A percentile compares a stretch with the other conserved stretches of the same genome.
phyloP scores from a whole-genome alignment of 2,329 filamentous ascomycete genomes.

The Drechslerella dactyloides region DNA sequence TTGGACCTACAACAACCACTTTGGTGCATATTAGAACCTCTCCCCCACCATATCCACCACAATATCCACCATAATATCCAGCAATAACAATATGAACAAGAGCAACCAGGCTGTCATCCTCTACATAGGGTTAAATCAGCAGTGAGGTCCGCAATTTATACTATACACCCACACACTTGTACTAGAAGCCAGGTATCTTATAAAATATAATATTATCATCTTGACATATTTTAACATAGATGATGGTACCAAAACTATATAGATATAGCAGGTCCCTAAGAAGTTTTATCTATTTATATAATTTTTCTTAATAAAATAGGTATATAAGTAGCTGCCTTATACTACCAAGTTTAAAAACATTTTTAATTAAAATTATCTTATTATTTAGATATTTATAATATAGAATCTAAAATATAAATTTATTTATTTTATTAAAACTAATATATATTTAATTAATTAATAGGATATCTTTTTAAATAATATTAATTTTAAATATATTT shows the following conservation, averaged over 20 bases:
- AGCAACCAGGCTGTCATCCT: conserved; percentile 24
- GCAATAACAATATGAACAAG: conserved; percentile 19
- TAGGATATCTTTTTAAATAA: conserved; percentile 35
- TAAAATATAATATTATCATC: conserved; percentile 25
- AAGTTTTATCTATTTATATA: conserved; percentile 22
- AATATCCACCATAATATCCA: conserved; percentile 28
- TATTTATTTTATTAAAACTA: conserved; percentile 24
- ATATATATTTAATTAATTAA: conserved; percentile 27
- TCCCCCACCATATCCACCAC: conserved; percentile 1
- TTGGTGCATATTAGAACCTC: conserved; percentile 15
- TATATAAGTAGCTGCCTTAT: conserved; percentile 21
- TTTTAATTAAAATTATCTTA: conserved; percentile 21
- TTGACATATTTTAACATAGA: conserved; percentile 20
- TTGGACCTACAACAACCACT: conserved; percentile 40
- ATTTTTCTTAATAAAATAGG: conserved; percentile 15
- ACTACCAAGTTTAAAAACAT: conserved; percentile 23
- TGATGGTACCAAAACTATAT: neutral
- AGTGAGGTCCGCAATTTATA: conserved; percentile 21
- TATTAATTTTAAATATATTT: conserved; percentile 29
- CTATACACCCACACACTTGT: conserved; percentile 24
- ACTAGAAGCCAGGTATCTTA: conserved; percentile 30
- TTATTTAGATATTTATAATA: conserved; percentile 28
- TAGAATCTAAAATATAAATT: conserved; percentile 35
- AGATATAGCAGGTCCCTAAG: conserved; percentile 15
- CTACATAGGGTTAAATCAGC: conserved; percentile 12